Base-by-base conservation (phyloP, 129 eudicot genomes). In the Escallonia herrerae region DNA sequence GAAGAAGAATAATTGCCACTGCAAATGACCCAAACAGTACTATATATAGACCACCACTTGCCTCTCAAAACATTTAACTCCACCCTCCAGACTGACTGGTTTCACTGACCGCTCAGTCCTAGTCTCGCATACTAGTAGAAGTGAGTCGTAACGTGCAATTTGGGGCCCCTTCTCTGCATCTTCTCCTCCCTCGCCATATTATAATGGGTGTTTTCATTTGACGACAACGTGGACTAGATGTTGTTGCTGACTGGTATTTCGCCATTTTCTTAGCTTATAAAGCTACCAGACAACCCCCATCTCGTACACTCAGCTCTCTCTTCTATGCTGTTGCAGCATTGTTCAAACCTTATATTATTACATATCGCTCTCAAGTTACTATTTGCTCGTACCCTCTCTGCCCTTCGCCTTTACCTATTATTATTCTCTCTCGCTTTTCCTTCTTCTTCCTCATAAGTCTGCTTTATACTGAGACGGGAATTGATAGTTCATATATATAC, bases 201-300 rank as follows among this genome's bases (percentile, higher is more conserved):
- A 52, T 44, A 71, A 42, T 49, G 15, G 43, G n/a, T 62, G 6
- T 15, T 2, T 46, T 14, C 80, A 63, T 68, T 72, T 74, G 72
- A 80, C 77, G 67, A 65, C 80, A 84, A 75, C 84, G 76, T 80
- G 81, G 75, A 73, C 76, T 83, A 62, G 75, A 81, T 46, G 66
- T 22, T 22, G 33, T 22, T 69, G 62, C 82, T 84, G 87, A 81
- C 91, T 75, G 73, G 55, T 78, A 81, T 81, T 84, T 81, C 80
- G 77, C 72, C 84, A 66, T 78, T 76, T 78, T 74, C 70, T 70
- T 64, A 64, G 46, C 64, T 48, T 59, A 72, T 64, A 72, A 55
- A 58, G 66, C 74, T 57, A 66, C 43, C 60, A 56, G 65, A 72
- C 77, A 68, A 62, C 55, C 59, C 59, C 51, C 62, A 15, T 43